Conservation (phyloP, 2,329 filamentous ascomycete genomes). For the Monilinia polystroma region DNA sequence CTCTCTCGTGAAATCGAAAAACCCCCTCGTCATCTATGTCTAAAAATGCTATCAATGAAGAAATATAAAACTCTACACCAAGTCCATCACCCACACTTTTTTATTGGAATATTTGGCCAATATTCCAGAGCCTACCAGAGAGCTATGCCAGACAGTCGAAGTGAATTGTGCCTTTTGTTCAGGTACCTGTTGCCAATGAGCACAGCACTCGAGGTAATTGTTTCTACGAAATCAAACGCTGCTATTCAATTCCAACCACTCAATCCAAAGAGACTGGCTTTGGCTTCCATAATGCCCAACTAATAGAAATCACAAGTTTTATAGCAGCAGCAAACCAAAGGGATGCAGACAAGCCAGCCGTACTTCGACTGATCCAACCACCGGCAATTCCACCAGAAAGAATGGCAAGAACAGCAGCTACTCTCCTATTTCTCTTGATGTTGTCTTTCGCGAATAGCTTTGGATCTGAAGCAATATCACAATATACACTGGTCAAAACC, state of each 20-base stretch:
- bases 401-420: slow-evolving; percentile 51
- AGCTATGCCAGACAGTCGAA: not conserved
- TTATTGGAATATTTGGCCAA: not conserved
- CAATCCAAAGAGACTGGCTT: slow-evolving; percentile 24
- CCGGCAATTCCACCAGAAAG: slow-evolving; percentile 54
- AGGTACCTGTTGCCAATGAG: not conserved
- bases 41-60: not conserved
- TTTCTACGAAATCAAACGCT: not conserved
- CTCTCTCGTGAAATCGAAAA: not conserved
- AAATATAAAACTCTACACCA: not conserved
- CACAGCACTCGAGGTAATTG: not conserved
- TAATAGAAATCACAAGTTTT: slow-evolving; percentile 55
- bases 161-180: not conserved
- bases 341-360: slow-evolving; percentile 50
- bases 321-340: slow-evolving; percentile 48
- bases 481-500: slow-evolving; percentile 79
- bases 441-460: slow-evolving; percentile 49
- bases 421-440: slow-evolving; percentile 53
- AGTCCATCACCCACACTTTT: not conserved
- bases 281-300: slow-evolving; percentile 61
- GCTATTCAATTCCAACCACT: not conserved
- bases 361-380: slow-evolving; percentile 53
- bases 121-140: not conserved
- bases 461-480: slow-evolving; percentile 71
- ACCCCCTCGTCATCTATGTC: not conserved